These are phyloP conservation scores for Plantago ovata DNA, from an alignment of 257 asterid genomes.

Conservation along the genomic window DNA sequence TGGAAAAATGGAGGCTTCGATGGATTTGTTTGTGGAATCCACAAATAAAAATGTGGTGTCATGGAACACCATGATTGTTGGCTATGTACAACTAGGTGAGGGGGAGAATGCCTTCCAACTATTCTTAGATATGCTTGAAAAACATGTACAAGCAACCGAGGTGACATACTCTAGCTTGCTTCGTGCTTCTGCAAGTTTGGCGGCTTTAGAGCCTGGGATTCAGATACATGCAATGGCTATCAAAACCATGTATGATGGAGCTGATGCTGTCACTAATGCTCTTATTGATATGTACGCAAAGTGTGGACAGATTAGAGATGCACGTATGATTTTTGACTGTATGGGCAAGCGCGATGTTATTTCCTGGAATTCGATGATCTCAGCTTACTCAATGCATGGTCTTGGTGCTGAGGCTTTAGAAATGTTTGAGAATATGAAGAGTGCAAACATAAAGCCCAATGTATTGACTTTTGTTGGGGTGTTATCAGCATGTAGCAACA, in stretches of 20 bases:
- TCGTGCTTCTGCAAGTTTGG: conserved; percentile 80
- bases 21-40: conserved; percentile 47
- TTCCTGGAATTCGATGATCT: conserved; percentile 85
- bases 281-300: conserved; percentile 89
- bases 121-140: conserved; percentile 55
- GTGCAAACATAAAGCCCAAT: conserved; percentile 52
- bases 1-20: conserved; percentile 59
- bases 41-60: conserved; percentile 67
- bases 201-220: conserved; percentile 74
- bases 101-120: conserved; percentile 61
- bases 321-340: conserved; percentile 61
- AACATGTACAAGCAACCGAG: conserved; percentile 57
- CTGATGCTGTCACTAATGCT: conserved; percentile 76
- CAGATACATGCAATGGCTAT: conserved; percentile 63
- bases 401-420: conserved; percentile 71
- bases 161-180: conserved; percentile 82
- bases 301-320: conserved; percentile 74
- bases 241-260: conserved; percentile 55
- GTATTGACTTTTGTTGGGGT: conserved; percentile 78
- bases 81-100: conserved; percentile 69
- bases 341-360: conserved; percentile 50
- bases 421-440: conserved; percentile 55
- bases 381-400: conserved; percentile 93
- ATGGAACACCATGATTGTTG: conserved; percentile 89
- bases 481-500: conserved; percentile 91